A percentile compares a stretch with the other conserved stretches of the same genome.
Conservation (phyloP, 1,284 basidiomycete species). For the Cryptococcus floricola region DNA sequence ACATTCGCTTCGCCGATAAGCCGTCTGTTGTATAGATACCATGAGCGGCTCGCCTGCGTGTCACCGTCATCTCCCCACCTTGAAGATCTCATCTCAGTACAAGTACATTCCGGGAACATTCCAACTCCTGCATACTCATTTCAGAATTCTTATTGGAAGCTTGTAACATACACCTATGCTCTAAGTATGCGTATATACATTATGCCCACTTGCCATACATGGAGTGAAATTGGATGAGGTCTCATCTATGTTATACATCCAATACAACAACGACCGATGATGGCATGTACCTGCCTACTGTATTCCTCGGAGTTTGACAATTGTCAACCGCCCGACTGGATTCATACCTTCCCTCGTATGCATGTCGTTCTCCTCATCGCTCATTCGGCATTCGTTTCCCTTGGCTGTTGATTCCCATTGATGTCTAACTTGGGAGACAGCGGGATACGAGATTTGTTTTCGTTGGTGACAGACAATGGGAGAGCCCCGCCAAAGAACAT, state of each 20-base stretch:
- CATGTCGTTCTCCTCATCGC: slow-evolving; percentile 24
- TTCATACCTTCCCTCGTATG: slow-evolving; percentile 22
- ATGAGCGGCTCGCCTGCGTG: not conserved
- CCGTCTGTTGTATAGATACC: not conserved
- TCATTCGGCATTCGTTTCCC: slow-evolving; percentile 3
- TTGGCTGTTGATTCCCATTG: not conserved
- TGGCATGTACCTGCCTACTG: slow-evolving; percentile 18
- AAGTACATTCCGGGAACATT: too few species aligned
- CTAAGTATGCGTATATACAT: not conserved
- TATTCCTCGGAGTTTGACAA: not conserved
- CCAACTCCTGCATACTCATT: too few species aligned
- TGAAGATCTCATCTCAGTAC: not conserved
- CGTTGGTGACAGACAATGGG: not conserved
- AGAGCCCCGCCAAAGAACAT: slow-evolving; percentile 34
- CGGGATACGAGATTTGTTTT: not conserved
- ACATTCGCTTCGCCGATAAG: slow-evolving; percentile 18
- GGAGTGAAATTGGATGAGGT: too few species aligned
- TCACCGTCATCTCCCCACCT: not conserved
- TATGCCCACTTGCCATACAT: not conserved
- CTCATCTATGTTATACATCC: too few species aligned
- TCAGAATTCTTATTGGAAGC: too few species aligned
- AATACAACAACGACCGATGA: not conserved
- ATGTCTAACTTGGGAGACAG: not conserved
- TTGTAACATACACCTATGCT: not conserved
- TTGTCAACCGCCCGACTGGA: slow-evolving; percentile 18